Conservation (phyloP, 208 protist species). For the Angomonas desouzai region DNA sequence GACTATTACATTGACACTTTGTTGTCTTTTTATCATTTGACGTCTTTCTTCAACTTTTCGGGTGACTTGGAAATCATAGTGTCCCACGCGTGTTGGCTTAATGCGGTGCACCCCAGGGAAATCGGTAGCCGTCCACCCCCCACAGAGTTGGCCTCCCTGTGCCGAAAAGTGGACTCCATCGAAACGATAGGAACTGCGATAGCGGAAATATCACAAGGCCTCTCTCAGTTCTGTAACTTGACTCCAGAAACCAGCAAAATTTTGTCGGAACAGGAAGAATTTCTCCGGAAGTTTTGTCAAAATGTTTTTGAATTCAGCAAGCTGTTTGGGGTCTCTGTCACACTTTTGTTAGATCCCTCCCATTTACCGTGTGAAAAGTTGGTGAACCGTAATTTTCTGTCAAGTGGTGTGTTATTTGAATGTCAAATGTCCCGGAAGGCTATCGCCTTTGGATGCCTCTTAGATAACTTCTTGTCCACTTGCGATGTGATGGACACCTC, state of each 20-base stretch:
- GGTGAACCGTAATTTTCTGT: constrained; percentile 26
- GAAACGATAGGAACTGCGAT: constrained; percentile 4
- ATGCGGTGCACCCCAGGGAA: constrained; percentile 37
- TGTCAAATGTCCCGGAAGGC: constrained; percentile 25
- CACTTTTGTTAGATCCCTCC: constrained; percentile 45
- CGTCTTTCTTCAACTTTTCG: constrained; percentile 44
- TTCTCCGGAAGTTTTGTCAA: constrained; percentile 40
- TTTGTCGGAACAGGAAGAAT: constrained; percentile 34
- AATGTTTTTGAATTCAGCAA: constrained; percentile 45
- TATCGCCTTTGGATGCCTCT: constrained; percentile 59
- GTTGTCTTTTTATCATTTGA: constrained; percentile 51
- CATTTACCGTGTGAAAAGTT: constrained; percentile 31
- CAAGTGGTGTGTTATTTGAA: constrained; percentile 39
- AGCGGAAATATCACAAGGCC: neutral
- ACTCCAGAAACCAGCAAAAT: neutral
- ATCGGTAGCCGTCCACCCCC: constrained; percentile 27
- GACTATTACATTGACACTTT: constrained; percentile 61
- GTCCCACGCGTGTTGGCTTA: constrained; percentile 73
- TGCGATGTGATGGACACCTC: constrained; percentile 34
- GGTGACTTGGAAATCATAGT: constrained; percentile 54
- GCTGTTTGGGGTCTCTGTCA: constrained; percentile 37
- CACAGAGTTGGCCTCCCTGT: neutral
- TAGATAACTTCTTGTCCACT: constrained; percentile 59
- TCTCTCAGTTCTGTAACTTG: neutral
- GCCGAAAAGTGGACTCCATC: neutral